Evolutionary conservation across 345 rosid species (phyloP), one percentile per base, ranked within the genome.

Genomic region (Reutealis trisperma): DNA sequence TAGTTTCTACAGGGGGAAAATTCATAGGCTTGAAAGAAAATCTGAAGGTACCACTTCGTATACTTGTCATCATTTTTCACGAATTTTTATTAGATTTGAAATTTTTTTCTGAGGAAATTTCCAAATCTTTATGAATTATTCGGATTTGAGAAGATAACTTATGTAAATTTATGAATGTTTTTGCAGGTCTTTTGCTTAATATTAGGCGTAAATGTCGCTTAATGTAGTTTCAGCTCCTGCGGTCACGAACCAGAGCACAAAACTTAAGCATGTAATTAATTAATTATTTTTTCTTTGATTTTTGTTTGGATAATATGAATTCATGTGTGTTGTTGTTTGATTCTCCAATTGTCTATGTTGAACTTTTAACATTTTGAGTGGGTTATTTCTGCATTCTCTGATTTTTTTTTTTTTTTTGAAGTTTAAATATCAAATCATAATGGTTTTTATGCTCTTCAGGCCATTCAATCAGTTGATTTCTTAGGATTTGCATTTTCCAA

Each of bases 381-480:
- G 30, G 30, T 27, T 27, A 27, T 27, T 27, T 27, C 30, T 27
- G 30, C 30, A 27, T 27, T 27, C 30, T 27, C 30, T 27, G 30
- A 27, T 0, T 27, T 27, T n/a, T n/a, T n/a, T n/a, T n/a, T n/a
- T n/a, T n/a, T n/a, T 27, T 27, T 27, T 27, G 30, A 27, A 27
- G 30, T 27, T 27, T 27, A 27, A 27, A 27, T 27, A 27, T 27
- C 30, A 27, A 27, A 27, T 27, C 21, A 47, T 68, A 25, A 47
- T 47, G 32, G 21, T 37, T 55, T 6, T 72, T 61, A 25, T 24
- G 13, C 8, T 69, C 77, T 52, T 72, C 85, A 88, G 91, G 84
- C 60, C 42, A 73, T 67, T 45, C 73, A 81, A 12, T 52, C 77
- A 59, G 71, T 72, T 68, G 84, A 80, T 75, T 55, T 81, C 81